These are phyloP conservation scores for Candida anglica DNA, from an alignment of 805 yeast species.

Conservation along the genomic window DNA sequence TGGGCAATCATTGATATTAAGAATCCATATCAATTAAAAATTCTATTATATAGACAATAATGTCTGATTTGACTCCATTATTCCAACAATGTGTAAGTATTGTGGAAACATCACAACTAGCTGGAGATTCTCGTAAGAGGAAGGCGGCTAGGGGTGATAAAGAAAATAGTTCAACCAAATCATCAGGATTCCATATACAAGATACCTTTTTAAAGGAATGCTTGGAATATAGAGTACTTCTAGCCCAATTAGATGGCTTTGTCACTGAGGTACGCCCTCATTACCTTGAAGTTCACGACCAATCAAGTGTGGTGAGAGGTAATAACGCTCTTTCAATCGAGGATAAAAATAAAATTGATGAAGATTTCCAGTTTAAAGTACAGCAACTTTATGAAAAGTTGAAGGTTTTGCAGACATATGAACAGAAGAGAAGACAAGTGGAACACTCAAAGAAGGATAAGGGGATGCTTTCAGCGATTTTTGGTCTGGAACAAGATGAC, in stretches of 20 bases:
- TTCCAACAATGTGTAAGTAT: conserved; percentile 45
- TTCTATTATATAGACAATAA: no score
- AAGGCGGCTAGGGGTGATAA: no score
- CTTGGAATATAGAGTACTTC: conserved; percentile 25
- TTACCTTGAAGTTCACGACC: conserved; percentile 17
- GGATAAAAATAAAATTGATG: conserved; percentile 54
- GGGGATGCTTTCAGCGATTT: conserved; percentile 4
- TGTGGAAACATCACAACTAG: conserved; percentile 18
- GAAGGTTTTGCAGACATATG: conserved; percentile 48
- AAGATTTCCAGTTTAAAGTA: conserved; percentile 48
- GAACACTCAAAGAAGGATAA: conserved; percentile 3
- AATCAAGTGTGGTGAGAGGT: conserved; percentile 2
- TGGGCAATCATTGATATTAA: no score
- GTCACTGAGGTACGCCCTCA: conserved; percentile 19
- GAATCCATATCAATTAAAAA: no score
- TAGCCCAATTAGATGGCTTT: conserved; percentile 30
- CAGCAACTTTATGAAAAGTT: conserved; percentile 51
- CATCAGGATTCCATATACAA: conserved; percentile 10
- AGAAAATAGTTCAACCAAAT: no score
- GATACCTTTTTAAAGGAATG: conserved; percentile 43
- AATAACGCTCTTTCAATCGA: conserved; percentile 29
- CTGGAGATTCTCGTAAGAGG: neutral
- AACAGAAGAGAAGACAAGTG: conserved; percentile 37
- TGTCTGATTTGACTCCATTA: conserved; percentile 48
- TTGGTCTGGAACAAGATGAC: conserved; percentile 28